Evolutionary conservation across 148 eudicot species (phyloP).

Genomic region (Limonium bicolor): DNA sequence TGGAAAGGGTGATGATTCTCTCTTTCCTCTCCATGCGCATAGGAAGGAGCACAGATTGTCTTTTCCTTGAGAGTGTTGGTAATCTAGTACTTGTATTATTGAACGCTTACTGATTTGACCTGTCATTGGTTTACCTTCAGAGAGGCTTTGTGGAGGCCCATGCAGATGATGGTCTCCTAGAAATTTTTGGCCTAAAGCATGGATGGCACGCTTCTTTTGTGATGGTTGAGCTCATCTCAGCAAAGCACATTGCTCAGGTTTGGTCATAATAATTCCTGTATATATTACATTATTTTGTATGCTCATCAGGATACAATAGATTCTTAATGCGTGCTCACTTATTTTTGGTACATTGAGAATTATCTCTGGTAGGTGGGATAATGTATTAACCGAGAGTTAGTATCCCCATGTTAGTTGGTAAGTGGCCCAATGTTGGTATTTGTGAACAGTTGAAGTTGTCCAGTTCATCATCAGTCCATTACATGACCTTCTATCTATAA

Average conservation of each 20-base stretch:
- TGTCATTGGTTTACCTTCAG: conserved; percentile 12
- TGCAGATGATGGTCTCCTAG: conserved; percentile 71
- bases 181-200: conserved; percentile 78
- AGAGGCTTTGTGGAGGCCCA: conserved; percentile 86
- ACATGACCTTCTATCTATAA: no score
- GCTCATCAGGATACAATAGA: no score
- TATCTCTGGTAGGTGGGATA: no score
- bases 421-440: no score
- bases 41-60: background rate
- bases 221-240: conserved; percentile 73
- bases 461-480: no score
- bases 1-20: conserved; percentile 50
- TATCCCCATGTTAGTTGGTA: no score
- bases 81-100: background rate
- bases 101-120: background rate
- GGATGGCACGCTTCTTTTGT: conserved; percentile 99
- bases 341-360: no score
- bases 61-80: background rate
- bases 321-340: no score
- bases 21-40: background rate
- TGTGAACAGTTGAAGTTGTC: no score
- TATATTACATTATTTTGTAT: no score
- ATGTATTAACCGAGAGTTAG: no score
- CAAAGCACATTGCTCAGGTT: conserved; percentile 98
- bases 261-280: no score